Conservation (phyloP, 164 flowering plant species). For the Nymphaea colorata region DNA sequence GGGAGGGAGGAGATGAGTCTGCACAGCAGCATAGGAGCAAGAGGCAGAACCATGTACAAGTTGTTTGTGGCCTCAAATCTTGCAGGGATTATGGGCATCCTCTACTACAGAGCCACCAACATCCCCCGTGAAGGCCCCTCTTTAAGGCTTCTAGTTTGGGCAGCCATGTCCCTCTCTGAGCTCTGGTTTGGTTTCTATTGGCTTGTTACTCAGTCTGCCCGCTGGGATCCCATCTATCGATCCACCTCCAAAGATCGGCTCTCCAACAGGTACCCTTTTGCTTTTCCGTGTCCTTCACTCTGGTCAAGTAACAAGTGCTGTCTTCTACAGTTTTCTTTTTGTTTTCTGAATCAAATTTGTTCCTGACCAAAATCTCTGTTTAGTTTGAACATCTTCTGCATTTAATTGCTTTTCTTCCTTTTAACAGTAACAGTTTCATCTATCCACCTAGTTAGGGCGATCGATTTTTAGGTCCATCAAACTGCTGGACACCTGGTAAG, state of each 20-base stretch:
- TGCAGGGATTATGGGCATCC: constrained; percentile 15
- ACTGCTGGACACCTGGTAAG: too few species aligned
- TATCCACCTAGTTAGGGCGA: too few species aligned
- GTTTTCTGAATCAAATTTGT: too few species aligned
- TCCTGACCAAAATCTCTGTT: too few species aligned
- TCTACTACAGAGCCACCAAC: constrained; percentile 19
- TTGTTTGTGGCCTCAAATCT: constrained; percentile 13
- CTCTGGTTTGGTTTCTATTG: constrained; percentile 33
- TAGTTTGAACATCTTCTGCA: too few species aligned
- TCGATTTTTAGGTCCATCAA: too few species aligned
- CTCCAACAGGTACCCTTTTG: constrained; percentile 18
- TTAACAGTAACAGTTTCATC: too few species aligned
- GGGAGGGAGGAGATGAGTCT: too few species aligned
- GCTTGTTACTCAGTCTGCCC: constrained; percentile 14
- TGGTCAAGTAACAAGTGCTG: too few species aligned
- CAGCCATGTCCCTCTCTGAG: constrained; percentile 23
- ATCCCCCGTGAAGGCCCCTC: constrained; percentile 14
- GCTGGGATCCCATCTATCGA: constrained; percentile 25
- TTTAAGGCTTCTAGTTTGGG: constrained; percentile 12
- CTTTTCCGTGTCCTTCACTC: background rate
- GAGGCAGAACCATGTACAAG: constrained; percentile 1
- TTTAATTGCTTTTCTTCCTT: too few species aligned
- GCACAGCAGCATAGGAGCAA: background rate
- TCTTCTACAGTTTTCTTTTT: too few species aligned
- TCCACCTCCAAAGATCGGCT: constrained; percentile 31